Base-by-base conservation (phyloP, 257 asterid species). In the Marsdenia floribunda region DNA sequence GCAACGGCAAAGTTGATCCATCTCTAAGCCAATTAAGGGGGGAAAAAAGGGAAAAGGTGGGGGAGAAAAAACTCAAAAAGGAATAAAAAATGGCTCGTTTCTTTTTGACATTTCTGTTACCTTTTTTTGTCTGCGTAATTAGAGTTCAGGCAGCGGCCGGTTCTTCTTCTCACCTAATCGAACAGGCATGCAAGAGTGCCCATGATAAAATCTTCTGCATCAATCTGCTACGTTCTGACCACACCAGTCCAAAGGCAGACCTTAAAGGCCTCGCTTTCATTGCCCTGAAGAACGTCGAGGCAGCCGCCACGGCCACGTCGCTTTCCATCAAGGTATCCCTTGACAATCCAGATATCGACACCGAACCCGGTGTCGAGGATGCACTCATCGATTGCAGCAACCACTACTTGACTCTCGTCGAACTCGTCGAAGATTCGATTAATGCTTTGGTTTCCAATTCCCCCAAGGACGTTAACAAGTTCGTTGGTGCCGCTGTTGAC, bases 351-450 rank as follows among this genome's bases (percentile, higher is more conserved):
- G 55, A 55, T 1, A 5, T 6, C 9, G 71, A 57, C 11, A 38
- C 54, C 11, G 68, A 70, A 12, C 70, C 82, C 2, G 66, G 12
- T 0, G 18, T 54, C 54, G 74, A 75, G 29, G 70, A 80, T 38
- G 86, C 91, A 0, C n/a, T 91, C n/a, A 15, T 47, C 22, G 88
- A 90, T 0, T 90, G 97, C 85, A 15, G 57, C 49, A 90, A 82
- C 1, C 89, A 85, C 22, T 90, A 87, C 81, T 63, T 52, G 11
- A 78, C 90, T 0, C 80, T 89, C 1, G 91, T 81, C 2, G 97
- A 90, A 42, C 47, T 91, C 68, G 80, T 91, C 15, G 96, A 90
- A 75, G 89, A 86, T 49, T 82, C 90, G 0, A 77, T 76, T 8
- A 69, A 72, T 7, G 80, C 88, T 0, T 24, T 90, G 19, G 67